phyloP scores from a whole-genome alignment of 441 rosid genomes.

The Euphorbia schlechtendalii region DNA sequence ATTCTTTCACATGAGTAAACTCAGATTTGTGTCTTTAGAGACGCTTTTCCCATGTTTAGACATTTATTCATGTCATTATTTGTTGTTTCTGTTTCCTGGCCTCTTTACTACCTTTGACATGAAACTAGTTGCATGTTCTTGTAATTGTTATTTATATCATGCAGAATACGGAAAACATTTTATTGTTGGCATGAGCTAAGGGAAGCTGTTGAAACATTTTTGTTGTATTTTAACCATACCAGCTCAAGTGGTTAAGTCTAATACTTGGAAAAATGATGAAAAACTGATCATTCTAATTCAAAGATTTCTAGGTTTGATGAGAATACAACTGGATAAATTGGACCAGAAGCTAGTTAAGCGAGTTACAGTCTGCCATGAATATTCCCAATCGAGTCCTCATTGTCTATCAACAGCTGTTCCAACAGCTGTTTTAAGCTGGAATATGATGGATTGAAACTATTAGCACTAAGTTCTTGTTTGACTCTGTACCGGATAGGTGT shows the following conservation, averaged over 20 bases:
- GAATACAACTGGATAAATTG: no score
- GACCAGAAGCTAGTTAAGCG: no score
- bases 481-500: no score
- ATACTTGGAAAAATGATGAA: slow-evolving; percentile 13
- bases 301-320: slow-evolving; percentile 43
- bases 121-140: background rate
- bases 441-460: slow-evolving; percentile 64
- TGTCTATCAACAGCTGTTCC: slow-evolving; percentile 58
- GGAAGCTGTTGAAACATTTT: slow-evolving; percentile 21
- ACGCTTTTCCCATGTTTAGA: no score
- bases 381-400: slow-evolving; percentile 87
- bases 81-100: no score
- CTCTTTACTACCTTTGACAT: slow-evolving; percentile 9
- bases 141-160: background rate
- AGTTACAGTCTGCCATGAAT: no score
- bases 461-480: slow-evolving; percentile 42
- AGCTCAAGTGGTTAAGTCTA: slow-evolving; percentile 28
- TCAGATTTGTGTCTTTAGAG: no score
- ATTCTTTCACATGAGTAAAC: no score
- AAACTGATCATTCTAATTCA: slow-evolving; percentile 41
- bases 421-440: no score
- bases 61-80: no score
- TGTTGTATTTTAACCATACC: slow-evolving; percentile 36
- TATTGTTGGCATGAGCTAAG: slow-evolving; percentile 4
- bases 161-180: background rate